Conservation (phyloP, 768 basidiomycete species). For the Boletellus sp. region DNA sequence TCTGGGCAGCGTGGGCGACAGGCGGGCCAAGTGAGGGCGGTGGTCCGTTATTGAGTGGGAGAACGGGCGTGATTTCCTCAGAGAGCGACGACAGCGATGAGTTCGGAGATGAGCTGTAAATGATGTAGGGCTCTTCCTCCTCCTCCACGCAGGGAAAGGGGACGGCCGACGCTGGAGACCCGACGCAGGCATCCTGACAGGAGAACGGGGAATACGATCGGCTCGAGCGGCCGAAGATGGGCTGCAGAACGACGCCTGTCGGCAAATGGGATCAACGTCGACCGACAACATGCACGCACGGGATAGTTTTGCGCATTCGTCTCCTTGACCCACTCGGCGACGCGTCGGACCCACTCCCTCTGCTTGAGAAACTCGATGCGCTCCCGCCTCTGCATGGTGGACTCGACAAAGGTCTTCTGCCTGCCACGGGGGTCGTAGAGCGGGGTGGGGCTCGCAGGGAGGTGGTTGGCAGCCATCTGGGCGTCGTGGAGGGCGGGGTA, state of each 20-base stretch:
- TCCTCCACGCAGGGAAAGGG: conserved; percentile 27
- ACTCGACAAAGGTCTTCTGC: conserved; percentile 44
- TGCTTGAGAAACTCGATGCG: conserved; percentile 51
- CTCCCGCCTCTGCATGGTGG: conserved; percentile 43
- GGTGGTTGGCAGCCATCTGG: conserved; percentile 10
- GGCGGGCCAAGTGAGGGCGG: conserved; percentile 10
- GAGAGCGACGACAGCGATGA: conserved; percentile 32
- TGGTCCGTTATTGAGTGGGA: conserved; percentile 17
- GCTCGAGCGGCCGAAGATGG: conserved; percentile 15
- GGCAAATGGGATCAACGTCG: neutral
- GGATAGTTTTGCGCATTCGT: conserved; percentile 28
- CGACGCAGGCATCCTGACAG: conserved; percentile 3
- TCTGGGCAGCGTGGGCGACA: conserved; percentile 12
- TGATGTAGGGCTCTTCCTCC: conserved; percentile 32
- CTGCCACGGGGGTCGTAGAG: conserved; percentile 43
- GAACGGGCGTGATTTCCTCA: conserved; percentile 26
- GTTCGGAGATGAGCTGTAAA: conserved; percentile 32
- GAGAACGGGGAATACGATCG: conserved; percentile 9
- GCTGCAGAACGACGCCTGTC: conserved; percentile 7
- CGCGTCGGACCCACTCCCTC: conserved; percentile 41
- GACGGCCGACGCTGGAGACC: conserved; percentile 15
- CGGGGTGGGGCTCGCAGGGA: conserved; percentile 21
- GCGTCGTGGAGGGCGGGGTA: conserved; percentile 8
- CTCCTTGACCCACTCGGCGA: conserved; percentile 36
- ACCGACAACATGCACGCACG: conserved; percentile 6